phyloP scores from a whole-genome alignment of 306 rosid genomes.

The Rosa multiflora region DNA sequence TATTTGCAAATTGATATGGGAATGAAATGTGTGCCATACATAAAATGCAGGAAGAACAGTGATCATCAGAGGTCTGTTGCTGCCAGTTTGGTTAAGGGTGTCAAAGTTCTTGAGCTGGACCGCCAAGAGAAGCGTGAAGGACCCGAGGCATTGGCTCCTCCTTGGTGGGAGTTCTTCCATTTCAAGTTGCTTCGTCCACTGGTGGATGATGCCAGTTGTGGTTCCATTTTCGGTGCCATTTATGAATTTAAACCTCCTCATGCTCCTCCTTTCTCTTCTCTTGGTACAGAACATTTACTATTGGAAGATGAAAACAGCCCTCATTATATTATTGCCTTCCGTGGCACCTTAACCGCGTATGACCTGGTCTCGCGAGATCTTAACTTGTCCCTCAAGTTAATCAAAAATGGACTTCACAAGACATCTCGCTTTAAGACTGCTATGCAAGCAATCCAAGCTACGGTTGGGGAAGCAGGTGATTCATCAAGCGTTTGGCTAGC shows the following conservation, averaged over 20 bases:
- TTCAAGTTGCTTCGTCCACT: conserved; percentile 58
- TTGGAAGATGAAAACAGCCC: conserved; percentile 43
- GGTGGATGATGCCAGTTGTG: conserved; percentile 64
- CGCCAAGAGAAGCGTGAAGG: conserved; percentile 62
- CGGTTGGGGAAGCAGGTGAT: conserved; percentile 61
- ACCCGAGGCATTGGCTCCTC: conserved; percentile 62
- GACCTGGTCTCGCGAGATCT: conserved; percentile 63
- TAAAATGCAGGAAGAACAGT: conserved; percentile 55
- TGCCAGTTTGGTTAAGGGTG: conserved; percentile 91
- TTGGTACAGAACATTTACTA: conserved; percentile 24
- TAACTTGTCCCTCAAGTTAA: conserved; percentile 57
- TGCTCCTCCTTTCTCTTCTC: conserved; percentile 26
- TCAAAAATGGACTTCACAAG: conserved; percentile 63
- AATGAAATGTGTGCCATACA: not conserved
- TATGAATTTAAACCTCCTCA: conserved; percentile 67
- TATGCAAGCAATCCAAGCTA: conserved; percentile 60
- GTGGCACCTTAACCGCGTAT: conserved; percentile 71
- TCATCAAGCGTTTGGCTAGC: conserved; percentile 69
- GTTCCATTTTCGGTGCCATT: conserved; percentile 76
- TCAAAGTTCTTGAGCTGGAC: conserved; percentile 73
- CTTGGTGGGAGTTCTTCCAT: conserved; percentile 88
- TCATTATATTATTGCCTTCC: conserved; percentile 66
- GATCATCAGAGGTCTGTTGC: conserved; percentile 74
- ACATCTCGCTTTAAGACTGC: conserved; percentile 77
- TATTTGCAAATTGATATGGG: not conserved